Base-by-base conservation (phyloP, 2,329 filamentous ascomycete species). In the Botryosphaeria dothidea region DNA sequence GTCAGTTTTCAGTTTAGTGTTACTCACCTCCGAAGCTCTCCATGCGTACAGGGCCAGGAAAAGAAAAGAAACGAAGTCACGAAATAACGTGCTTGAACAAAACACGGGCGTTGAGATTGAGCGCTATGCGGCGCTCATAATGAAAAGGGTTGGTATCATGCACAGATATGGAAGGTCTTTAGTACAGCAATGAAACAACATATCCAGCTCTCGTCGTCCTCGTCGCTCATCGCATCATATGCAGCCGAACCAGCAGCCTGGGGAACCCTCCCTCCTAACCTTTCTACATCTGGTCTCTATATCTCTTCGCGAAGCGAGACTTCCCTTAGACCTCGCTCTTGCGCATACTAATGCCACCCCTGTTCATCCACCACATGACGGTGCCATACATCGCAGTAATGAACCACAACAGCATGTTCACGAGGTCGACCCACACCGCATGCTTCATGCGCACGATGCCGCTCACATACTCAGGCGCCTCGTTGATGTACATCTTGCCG, bases 341-440 rank as follows among this genome's bases (percentile, higher is more conserved):
- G 9, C 46, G n/a, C 17, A 56, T 11, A 4, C 36, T 29, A 3
- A 56, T 8, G 3, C 41, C 27, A 15, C 61, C 38, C 49, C 61
- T 64, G 19, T 38, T 41, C 19, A 52, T 45, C 25, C 25, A 64
- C 38, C 49, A 64, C 36, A 54, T 54, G 6, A 64, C 49, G 1
- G 61, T 34, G 19, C 61, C 81, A 29, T 83, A 86, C 13, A 85
- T 66, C 3, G 86, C 84, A 3, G 86, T 88, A 52, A 89, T 76
- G 57, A 92, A 79, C 93, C 93, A 97, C 58, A 97, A 82, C 15
- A 92, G 74, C 75, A 92, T 85, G 74, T 90, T 92, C 52, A 85
- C 81, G 58, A 96, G 77, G 75, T 94, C 90, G 51, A 96, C 83
- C 91, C 92, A 96, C 17, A 95, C 91, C 4, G 92, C 91, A 73